These are phyloP conservation scores for Polygonum aviculare DNA, from an alignment of 148 eudicot genomes.

Conservation along the genomic window DNA sequence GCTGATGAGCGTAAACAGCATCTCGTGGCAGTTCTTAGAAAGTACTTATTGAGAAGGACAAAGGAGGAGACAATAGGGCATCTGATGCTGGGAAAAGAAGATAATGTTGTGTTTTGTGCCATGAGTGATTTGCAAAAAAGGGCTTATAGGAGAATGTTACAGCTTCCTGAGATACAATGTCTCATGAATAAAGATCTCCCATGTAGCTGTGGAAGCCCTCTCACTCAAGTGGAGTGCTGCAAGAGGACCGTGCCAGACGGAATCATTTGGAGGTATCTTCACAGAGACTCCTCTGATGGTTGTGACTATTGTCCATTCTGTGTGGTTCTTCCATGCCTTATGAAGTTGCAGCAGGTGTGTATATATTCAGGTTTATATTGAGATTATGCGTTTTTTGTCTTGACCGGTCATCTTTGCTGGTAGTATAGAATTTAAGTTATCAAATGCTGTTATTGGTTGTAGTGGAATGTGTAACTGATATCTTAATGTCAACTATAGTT, in stretches of 20 bases:
- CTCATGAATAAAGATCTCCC: constrained; percentile 87
- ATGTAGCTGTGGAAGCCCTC: constrained; percentile 94
- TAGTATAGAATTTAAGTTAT: not conserved
- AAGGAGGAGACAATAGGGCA: constrained; percentile 97
- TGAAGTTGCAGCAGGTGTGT: constrained; percentile 91
- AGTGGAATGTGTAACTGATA: not conserved
- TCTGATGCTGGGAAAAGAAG: constrained; percentile 98
- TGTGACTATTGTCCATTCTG: constrained; percentile 93
- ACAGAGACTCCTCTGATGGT: constrained; percentile 77
- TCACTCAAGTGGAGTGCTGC: constrained; percentile 86
- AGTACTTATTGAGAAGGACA: constrained; percentile 79
- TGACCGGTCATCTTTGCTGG: not conserved
- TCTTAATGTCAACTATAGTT: not conserved
- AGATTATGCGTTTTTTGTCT: not conserved
- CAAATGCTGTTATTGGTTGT: not conserved
- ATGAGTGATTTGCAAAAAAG: constrained; percentile 90
- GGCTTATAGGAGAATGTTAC: constrained; percentile 74
- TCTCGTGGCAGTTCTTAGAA: constrained; percentile 59
- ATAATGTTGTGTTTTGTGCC: constrained; percentile 93
- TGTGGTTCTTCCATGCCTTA: constrained; percentile 85
- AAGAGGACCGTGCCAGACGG: constrained; percentile 74
- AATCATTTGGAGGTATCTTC: constrained; percentile 83
- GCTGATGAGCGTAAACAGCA: constrained; percentile 87
- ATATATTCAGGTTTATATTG: not conserved
- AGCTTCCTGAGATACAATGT: constrained; percentile 75